Evolutionary conservation across 1,139 yeast genomes (phyloP).

Genomic region (Scheffersomyces stambukii): DNA sequence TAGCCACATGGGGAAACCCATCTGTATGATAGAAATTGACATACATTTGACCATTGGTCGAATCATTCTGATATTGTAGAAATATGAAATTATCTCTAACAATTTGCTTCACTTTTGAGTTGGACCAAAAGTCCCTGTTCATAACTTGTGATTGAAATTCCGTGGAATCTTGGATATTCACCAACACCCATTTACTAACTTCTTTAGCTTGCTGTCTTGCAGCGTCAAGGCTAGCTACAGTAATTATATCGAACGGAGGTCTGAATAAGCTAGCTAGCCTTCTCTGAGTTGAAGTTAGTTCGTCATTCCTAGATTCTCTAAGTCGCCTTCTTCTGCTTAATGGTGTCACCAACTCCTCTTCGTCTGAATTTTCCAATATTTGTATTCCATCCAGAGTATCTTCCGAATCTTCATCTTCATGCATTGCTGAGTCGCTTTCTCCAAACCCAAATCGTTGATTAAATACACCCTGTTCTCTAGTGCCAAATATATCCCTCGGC

Average conservation of each 20-base stretch:
- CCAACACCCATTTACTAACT: slow-evolving; percentile 73
- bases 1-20: slow-evolving; percentile 81
- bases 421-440: slow-evolving; percentile 19
- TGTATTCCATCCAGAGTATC: slow-evolving; percentile 19
- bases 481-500: slow-evolving; percentile 40
- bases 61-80: slow-evolving; percentile 74
- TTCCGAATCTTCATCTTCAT: slow-evolving; percentile 15
- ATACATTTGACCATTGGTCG: slow-evolving; percentile 69
- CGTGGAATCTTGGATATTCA: slow-evolving; percentile 80
- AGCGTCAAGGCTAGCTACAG: slow-evolving; percentile 57
- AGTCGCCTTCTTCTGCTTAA: slow-evolving; percentile 27
- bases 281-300: slow-evolving; percentile 58
- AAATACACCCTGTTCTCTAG: slow-evolving; percentile 39
- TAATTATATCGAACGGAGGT: slow-evolving; percentile 90
- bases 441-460: slow-evolving; percentile 38
- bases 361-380: slow-evolving; percentile 28
- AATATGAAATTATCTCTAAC: slow-evolving; percentile 71
- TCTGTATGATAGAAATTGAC: slow-evolving; percentile 64
- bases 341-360: slow-evolving; percentile 18
- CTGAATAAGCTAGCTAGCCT: slow-evolving; percentile 77
- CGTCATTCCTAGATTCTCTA: slow-evolving; percentile 24
- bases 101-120: slow-evolving; percentile 56
- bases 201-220: slow-evolving; percentile 68
- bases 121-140: slow-evolving; percentile 92
- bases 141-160: slow-evolving; percentile 87